A percentile compares a stretch with the other conserved stretches of the same genome.
Conservation (phyloP, 208 protist genomes). For the Naegleria lovaniensis region DNA sequence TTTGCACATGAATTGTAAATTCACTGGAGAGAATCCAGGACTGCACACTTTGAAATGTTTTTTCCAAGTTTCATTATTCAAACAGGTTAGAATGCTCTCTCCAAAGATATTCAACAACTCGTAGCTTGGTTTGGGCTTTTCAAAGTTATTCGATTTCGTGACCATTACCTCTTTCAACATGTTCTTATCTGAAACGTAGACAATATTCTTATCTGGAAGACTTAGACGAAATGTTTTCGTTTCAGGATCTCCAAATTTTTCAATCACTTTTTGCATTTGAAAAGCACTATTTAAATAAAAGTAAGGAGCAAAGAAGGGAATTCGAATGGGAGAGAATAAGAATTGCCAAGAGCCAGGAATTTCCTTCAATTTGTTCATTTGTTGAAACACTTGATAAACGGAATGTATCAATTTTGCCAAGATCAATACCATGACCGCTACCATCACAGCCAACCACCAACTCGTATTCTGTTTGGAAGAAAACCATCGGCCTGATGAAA, state of each 20-base stretch:
- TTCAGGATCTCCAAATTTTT: neutral
- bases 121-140: neutral
- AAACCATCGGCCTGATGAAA: too few species aligned
- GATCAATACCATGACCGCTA: too few species aligned
- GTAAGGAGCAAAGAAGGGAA: neutral
- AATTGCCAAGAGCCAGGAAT: constrained; percentile 1
- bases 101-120: neutral
- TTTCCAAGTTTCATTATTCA: neutral
- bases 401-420: too few species aligned
- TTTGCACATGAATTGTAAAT: neutral
- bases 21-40: neutral
- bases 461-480: too few species aligned
- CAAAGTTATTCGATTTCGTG: neutral
- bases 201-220: neutral
- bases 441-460: too few species aligned
- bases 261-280: neutral
- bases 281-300: neutral
- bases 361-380: neutral
- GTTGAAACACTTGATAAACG: neutral
- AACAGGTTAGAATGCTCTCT: neutral
- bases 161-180: neutral
- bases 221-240: neutral
- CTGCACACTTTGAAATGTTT: neutral
- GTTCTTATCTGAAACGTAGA: neutral
- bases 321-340: neutral